Percentiles rank a stretch among this genome's conserved stretches.
Conservation (phyloP, 805 yeast species). For the Saturnispora mendoncae region DNA sequence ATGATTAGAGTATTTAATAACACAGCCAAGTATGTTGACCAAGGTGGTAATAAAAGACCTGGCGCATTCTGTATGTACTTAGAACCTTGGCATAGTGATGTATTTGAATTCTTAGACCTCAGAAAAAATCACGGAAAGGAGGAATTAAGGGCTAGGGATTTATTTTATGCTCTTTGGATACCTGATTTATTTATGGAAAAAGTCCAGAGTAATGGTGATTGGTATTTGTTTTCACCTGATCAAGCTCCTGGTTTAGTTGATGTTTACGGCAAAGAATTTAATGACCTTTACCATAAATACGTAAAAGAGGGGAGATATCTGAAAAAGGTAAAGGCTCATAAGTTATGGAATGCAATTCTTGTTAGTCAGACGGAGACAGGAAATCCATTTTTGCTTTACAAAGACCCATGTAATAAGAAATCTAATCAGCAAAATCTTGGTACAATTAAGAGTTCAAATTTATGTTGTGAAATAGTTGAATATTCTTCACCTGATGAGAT, state of each 20-base stretch:
- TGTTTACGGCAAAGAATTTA: conserved; percentile 78
- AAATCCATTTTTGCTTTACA: conserved; percentile 88
- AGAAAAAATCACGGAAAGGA: conserved; percentile 94
- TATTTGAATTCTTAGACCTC: conserved; percentile 76
- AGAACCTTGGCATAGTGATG: conserved; percentile 96
- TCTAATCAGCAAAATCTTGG: conserved; percentile 91
- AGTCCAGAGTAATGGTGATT: conserved; percentile 66
- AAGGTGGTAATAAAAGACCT: conserved; percentile 97
- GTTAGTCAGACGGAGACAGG: conserved; percentile 96
- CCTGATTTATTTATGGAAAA: conserved; percentile 91
- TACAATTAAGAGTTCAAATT: conserved; percentile 82
- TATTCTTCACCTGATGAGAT: conserved; percentile 87
- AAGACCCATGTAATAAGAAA: conserved; percentile 83
- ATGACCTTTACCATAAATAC: conserved; percentile 57
- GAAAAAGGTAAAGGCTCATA: conserved; percentile 71
- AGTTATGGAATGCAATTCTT: conserved; percentile 80
- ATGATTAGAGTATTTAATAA: conserved; percentile 92
- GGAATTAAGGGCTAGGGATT: conserved; percentile 85
- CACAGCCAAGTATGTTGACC: conserved; percentile 95
- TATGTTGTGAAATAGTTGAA: conserved; percentile 92
- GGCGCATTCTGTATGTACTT: conserved; percentile 92
- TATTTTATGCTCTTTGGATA: conserved; percentile 90
- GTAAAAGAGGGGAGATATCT: conserved; percentile 62
- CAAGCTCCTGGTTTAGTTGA: conserved; percentile 82
- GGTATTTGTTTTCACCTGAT: conserved; percentile 89